Evolutionary conservation across 1,284 basidiomycete species (phyloP), one percentile per base, ranked within the genome.

Genomic region (Ganoderma lingzhi): DNA sequence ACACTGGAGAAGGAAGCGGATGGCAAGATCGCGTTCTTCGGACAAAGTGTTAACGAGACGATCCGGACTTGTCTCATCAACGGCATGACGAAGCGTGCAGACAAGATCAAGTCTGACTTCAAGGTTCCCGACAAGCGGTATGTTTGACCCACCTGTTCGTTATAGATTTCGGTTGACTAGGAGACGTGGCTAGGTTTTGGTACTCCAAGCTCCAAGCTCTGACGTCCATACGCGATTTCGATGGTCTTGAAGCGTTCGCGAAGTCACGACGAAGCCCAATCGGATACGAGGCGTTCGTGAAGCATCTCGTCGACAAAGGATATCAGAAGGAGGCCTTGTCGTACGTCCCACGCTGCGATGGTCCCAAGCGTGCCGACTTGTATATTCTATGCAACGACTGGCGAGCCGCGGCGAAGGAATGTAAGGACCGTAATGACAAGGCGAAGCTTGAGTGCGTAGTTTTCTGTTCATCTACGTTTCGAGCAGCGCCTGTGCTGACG

Each of bases 241-340:
- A 95, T 42, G 90, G 86, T 1, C 85, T 98, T 6, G 96, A 98
- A 66, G 78, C 85, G 0, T 97, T 98, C 78, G 89, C 95, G 0
- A 93, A 91, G 75, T 92, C 90, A 58, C 96, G 91, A 80, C 90
- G 95, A 74, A 96, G 93, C 78, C 97, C 98, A 0, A 98, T 99
- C 71, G 97, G 98, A 3, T 99, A 97, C 77, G 96, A 97, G 78
- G 90, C 94, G 0, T 98, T 97, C 79, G 96, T 98, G 23, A 90
- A 88, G 62, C 90, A 95, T 78, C 84, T 96, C 42, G 86, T 94
- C 28, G 84, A 89, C 63, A 89, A 90, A 64, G 93, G 92, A 0
- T 87, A 94, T 76, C 76, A 84, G 5, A 91, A 89, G 70, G 91
- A 97, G 76, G 96, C 95, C 1, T 83, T 88, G 0, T 72, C 82